Evolutionary conservation across 495 filamentous ascomycete genomes (phyloP).

Genomic region (Alectoria sarmentosa): DNA sequence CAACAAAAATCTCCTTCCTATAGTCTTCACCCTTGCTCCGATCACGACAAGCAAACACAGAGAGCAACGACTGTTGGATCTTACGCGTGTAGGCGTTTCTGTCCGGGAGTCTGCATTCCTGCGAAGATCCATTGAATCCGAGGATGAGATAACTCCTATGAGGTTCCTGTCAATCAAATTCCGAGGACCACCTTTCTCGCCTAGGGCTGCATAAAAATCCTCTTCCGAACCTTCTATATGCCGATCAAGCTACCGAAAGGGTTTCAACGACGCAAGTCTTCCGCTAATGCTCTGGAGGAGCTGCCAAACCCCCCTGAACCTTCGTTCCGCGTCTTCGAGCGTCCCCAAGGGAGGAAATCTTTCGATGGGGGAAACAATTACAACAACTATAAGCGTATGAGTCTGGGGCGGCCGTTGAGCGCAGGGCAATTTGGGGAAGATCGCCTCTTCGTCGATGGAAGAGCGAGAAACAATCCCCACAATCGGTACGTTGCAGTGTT

Average conservation of each 20-base stretch:
- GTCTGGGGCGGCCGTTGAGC: constrained; percentile 34
- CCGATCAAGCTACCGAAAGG: constrained; percentile 63
- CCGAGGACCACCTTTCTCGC: background rate
- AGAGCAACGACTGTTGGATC: background rate
- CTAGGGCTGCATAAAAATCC: background rate
- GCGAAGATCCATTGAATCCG: background rate
- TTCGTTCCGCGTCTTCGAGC: constrained; percentile 57
- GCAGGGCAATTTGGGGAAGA: constrained; percentile 50
- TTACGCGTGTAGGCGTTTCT: background rate
- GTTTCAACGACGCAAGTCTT: constrained; percentile 61
- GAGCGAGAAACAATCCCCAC: constrained; percentile 30
- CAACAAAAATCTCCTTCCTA: background rate
- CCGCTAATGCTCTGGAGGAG: constrained; percentile 56
- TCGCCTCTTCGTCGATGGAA: constrained; percentile 34
- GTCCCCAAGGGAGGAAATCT: constrained; percentile 42
- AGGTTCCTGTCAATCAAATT: background rate
- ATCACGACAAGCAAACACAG: background rate
- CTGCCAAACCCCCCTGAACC: constrained; percentile 40
- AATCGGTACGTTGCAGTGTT: constrained; percentile 37
- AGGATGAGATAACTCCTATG: background rate
- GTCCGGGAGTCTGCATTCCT: constrained; percentile 5
- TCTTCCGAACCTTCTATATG: constrained; percentile 38
- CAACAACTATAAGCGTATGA: constrained; percentile 37
- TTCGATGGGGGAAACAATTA: constrained; percentile 43
- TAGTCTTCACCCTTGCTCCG: background rate